Evolutionary conservation across 2,329 filamentous ascomycete species (phyloP).

Genomic region (Fusarium protoensiforme): DNA sequence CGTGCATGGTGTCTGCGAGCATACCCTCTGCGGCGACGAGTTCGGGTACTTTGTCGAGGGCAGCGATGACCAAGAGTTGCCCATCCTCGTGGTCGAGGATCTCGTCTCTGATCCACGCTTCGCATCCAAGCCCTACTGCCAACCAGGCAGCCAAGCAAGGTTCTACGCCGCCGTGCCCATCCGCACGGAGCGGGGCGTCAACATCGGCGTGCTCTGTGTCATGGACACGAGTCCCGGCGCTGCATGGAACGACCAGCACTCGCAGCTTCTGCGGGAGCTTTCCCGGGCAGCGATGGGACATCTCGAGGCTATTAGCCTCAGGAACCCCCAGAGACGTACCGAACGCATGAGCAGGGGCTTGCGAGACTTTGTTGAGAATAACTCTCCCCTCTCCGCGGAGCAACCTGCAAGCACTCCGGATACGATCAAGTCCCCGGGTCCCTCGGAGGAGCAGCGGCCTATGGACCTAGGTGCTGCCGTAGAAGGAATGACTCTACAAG

Average conservation of each 20-base stretch:
- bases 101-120: slow-evolving; percentile 47
- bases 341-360: slow-evolving; percentile 52
- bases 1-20: slow-evolving; percentile 43
- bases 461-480: not conserved
- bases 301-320: slow-evolving; percentile 46
- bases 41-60: not conserved
- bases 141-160: slow-evolving; percentile 32
- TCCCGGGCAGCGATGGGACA: slow-evolving; percentile 50
- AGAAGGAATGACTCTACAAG: not conserved
- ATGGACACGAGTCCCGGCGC: slow-evolving; percentile 17
- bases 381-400: slow-evolving; percentile 35
- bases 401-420: not conserved
- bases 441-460: not conserved
- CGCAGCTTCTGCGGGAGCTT: slow-evolving; percentile 40
- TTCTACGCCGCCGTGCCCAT: slow-evolving; percentile 58
- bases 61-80: slow-evolving; percentile 28
- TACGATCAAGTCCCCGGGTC: not conserved
- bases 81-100: slow-evolving; percentile 49
- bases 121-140: slow-evolving; percentile 36
- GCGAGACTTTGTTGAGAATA: slow-evolving; percentile 50
- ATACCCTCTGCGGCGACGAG: slow-evolving; percentile 34
- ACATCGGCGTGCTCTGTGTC: slow-evolving; percentile 55
- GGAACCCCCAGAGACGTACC: slow-evolving; percentile 43
- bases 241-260: slow-evolving; percentile 41
- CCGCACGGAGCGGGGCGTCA: slow-evolving; percentile 51